phyloP scores from a whole-genome alignment of 192 early-diverging fungal genomes.

The Mortierella claussenii region DNA sequence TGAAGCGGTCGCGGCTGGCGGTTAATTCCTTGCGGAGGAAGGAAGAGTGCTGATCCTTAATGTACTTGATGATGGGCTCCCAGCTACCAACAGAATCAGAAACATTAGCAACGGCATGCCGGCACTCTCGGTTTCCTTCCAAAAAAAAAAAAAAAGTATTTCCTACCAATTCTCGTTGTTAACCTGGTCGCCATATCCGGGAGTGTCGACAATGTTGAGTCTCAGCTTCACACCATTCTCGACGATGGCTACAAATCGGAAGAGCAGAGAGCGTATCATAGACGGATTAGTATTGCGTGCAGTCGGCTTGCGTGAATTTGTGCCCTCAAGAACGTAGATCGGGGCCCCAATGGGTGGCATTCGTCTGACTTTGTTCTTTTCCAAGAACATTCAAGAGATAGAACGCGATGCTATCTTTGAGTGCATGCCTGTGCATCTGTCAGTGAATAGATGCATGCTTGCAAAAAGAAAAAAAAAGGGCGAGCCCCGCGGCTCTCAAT shows the following conservation, averaged over 20 bases:
- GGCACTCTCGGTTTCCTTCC: conserved; percentile 4
- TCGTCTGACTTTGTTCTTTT: too few relatives aligned
- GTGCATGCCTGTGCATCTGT: too few relatives aligned
- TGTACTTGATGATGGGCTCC: conserved; percentile 98
- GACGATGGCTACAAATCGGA: conserved; percentile 77
- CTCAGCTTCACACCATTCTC: conserved; percentile 94
- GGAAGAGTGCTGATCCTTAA: conserved; percentile 97
- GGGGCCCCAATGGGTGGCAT: too few relatives aligned
- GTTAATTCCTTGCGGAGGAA: conserved; percentile 95
- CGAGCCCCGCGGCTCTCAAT: conserved; percentile 39
- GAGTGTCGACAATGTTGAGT: conserved; percentile 98
- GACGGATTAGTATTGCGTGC: too few relatives aligned
- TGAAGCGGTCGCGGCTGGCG: conserved; percentile 87
- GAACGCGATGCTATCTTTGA: too few relatives aligned
- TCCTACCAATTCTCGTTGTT: conserved; percentile 96
- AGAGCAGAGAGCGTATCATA: too few relatives aligned
- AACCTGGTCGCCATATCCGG: conserved; percentile 98
- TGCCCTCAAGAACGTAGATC: too few relatives aligned
- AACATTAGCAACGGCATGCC: too few relatives aligned
- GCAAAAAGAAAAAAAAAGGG: neutral
- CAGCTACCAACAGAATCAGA: conserved; percentile 63
- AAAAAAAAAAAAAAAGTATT: conserved; percentile 1
- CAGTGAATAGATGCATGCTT: neutral
- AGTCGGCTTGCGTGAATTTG: too few relatives aligned
- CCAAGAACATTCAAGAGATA: conserved; percentile 2